These are phyloP conservation scores for Blastobotrys parvus DNA, from an alignment of 805 yeast genomes.

Conservation along the genomic window DNA sequence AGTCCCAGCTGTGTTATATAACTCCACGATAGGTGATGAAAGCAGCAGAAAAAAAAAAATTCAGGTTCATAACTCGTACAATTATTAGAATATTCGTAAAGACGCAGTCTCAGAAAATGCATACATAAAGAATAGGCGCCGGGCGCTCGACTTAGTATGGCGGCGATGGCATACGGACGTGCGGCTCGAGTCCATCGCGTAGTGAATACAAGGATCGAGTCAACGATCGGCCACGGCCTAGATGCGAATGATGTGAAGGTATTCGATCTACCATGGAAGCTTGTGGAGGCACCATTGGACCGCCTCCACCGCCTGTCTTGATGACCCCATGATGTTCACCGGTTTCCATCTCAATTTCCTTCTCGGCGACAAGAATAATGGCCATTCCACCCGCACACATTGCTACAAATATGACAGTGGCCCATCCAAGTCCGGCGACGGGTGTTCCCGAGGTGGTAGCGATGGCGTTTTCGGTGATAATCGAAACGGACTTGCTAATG, in stretches of 20 bases:
- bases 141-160: background rate
- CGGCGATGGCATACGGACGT: background rate
- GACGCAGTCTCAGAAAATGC: no score
- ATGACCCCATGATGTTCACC: constrained; percentile 1
- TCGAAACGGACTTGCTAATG: constrained; percentile 1
- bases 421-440: constrained; percentile 19
- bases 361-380: constrained; percentile 11
- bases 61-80: no score
- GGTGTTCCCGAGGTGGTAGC: constrained; percentile 10
- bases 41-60: no score
- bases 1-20: no score
- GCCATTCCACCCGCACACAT: constrained; percentile 10
- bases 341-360: constrained; percentile 1
- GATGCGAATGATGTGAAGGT: background rate
- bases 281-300: background rate
- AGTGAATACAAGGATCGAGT: background rate
- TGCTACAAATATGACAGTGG: constrained; percentile 11
- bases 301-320: background rate
- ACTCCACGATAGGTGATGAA: no score
- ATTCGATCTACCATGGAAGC: background rate
- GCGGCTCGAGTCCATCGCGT: background rate
- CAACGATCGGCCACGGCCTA: background rate
- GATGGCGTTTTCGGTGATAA: constrained; percentile 9
- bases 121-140: no score
- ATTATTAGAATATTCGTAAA: no score